Percentiles rank a stretch among this genome's conserved stretches.
These are phyloP conservation scores for Cardamine chenopodiifolia DNA, from an alignment of 345 rosid genomes.

Conservation along the genomic window DNA sequence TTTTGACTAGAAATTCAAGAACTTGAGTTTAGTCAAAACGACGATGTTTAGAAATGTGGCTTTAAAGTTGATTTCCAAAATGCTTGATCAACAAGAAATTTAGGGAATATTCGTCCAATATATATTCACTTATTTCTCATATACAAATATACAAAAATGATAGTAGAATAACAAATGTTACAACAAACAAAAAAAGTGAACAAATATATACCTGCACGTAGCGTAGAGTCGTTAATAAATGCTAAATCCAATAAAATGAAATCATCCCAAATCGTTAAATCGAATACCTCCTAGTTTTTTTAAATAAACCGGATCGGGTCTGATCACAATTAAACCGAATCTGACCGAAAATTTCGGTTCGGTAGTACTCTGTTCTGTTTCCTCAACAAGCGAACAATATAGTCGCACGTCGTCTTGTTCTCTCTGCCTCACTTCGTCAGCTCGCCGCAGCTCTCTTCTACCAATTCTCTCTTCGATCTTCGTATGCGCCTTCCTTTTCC, in stretches of 20 bases:
- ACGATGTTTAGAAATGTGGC: neutral
- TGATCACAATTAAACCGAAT: neutral
- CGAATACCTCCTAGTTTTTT: neutral
- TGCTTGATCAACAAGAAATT: neutral
- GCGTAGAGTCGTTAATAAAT: no score
- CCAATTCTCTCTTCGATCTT: constrained; percentile 1
- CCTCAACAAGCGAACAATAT: neutral
- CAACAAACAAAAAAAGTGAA: no score
- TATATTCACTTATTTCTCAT: neutral
- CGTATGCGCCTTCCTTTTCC: constrained; percentile 8
- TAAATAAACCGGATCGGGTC: neutral
- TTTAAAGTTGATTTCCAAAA: neutral
- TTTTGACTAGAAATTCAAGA: neutral
- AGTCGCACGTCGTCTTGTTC: constrained; percentile 16
- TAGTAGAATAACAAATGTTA: no score
- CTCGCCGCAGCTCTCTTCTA: neutral
- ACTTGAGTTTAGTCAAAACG: neutral
- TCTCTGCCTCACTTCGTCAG: neutral
- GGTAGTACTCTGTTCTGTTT: constrained; percentile 7
- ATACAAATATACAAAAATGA: no score
- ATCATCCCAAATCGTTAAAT: neutral
- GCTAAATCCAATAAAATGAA: neutral
- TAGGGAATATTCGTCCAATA: neutral
- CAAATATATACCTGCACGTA: no score
- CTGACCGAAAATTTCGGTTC: neutral